Conservation (phyloP, 2,329 filamentous ascomycete genomes). For the Fonsecaea monophora region DNA sequence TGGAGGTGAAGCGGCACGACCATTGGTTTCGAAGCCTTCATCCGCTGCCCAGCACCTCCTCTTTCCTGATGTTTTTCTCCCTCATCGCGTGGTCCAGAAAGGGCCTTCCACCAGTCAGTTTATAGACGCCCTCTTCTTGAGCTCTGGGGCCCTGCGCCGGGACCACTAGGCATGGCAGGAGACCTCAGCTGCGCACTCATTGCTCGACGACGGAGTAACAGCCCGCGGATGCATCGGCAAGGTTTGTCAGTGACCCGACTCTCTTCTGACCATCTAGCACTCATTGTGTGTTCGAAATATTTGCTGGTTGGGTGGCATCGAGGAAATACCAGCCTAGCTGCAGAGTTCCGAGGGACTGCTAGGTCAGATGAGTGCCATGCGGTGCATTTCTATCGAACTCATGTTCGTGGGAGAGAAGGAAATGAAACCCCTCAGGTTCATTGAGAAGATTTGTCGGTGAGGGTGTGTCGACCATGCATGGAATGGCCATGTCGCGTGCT, state of each 20-base stretch:
- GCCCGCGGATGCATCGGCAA: conserved; percentile 14
- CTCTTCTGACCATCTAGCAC: conserved; percentile 15
- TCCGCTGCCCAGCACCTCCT: conserved; percentile 11
- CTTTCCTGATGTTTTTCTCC: conserved; percentile 9
- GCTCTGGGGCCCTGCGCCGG: conserved; percentile 21
- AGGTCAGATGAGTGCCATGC: conserved; percentile 27
- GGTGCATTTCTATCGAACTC: conserved; percentile 25
- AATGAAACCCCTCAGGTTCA: conserved; percentile 15
- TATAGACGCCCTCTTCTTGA: conserved; percentile 5
- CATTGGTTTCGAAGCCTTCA: not conserved
- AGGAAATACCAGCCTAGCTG: conserved; percentile 13
- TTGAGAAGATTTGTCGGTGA: conserved; percentile 2
- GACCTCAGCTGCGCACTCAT: not conserved
- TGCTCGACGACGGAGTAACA: not conserved
- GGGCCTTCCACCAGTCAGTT: conserved; percentile 15
- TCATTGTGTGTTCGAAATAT: conserved; percentile 15
- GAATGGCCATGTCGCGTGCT: conserved; percentile 10
- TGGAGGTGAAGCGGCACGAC: conserved; percentile 15
- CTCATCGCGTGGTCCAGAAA: conserved; percentile 2
- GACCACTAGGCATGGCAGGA: conserved; percentile 4
- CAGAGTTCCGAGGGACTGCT: conserved; percentile 8
- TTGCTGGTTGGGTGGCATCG: conserved; percentile 6
- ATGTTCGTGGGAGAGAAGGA: conserved; percentile 20
- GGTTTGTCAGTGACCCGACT: conserved; percentile 5
- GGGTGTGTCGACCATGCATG: conserved; percentile 1